Evolutionary conservation across 805 yeast species (phyloP), one percentile per base, ranked within the genome.

Genomic region (Teunomyces gatunensis): DNA sequence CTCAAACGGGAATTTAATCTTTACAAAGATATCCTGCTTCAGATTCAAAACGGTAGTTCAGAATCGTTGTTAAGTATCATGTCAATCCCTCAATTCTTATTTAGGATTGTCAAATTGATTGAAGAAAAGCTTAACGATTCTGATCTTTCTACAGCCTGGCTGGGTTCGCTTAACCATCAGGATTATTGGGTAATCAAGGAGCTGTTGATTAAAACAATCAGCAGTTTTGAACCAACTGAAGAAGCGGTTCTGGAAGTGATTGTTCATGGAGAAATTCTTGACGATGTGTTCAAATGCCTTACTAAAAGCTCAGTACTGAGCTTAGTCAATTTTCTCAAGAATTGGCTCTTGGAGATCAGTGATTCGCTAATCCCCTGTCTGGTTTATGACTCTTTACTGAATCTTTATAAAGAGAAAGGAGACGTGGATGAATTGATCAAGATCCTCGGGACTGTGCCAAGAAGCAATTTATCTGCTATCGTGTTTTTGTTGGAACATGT

Each of bases 361-460:
- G 78, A 73, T 46, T 68, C 77, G 0, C 50, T 72, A 20, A 70
- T 73, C 11, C 78, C 77, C 0, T 71, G 72, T 45, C 63, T 69
- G 52, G 64, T 69, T 5, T 69, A 59, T 51, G 78, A 73, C 34
- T 51, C 68, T 12, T 50, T 69, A 21, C 42, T 62, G 10, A 53
- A 52, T 11, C 47, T 47, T 18, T 67, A 62, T 47, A 54, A 51
- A 25, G 44, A 47, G 6, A 40, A 25, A 18, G 20, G 25, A 5
- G 37, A 32, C 5, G 18, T 17, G 11, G 47, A 25, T 3, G 64
- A 67, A 23, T 42, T 67, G 7, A 35, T 62, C 7, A 63, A 64
- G 39, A 47, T 59, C 2, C 53, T 73, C 28, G 53, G 67, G 2
- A 47, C 71, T 0, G 61, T 71, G 6, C 75, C 78, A 1, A 51